Evolutionary conservation across 2,329 filamentous ascomycete genomes (phyloP).

Genomic region (Chaetomiaceae sp.): DNA sequence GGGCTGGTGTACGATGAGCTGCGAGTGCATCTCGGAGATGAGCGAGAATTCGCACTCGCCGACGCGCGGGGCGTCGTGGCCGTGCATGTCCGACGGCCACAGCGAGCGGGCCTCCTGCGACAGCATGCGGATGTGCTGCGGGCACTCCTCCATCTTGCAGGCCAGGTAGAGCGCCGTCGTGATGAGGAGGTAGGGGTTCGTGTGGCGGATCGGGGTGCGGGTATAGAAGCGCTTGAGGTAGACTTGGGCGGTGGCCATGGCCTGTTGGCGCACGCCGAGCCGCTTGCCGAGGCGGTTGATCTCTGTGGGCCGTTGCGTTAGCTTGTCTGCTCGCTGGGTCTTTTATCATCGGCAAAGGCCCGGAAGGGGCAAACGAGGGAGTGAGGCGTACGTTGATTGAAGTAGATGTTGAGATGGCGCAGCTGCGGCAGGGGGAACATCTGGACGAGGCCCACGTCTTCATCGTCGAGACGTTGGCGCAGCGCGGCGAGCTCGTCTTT

Average conservation of each 20-base stretch:
- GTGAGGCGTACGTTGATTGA: constrained; percentile 69
- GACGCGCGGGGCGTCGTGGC: constrained; percentile 73
- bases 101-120: constrained; percentile 79
- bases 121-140: constrained; percentile 90
- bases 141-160: constrained; percentile 96
- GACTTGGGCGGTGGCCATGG: constrained; percentile 86
- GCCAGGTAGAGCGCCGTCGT: constrained; percentile 93
- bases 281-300: constrained; percentile 79
- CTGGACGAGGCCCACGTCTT: constrained; percentile 67
- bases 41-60: constrained; percentile 92
- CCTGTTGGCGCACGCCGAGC: constrained; percentile 81
- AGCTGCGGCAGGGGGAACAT: constrained; percentile 78
- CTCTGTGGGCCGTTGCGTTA: constrained; percentile 45
- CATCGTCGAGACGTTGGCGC: constrained; percentile 71
- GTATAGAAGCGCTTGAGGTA: constrained; percentile 94
- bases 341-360: no score
- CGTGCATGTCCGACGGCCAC: constrained; percentile 72
- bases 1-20: constrained; percentile 85
- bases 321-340: background rate
- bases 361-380: background rate
- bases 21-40: constrained; percentile 85
- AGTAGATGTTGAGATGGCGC: constrained; percentile 82
- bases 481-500: constrained; percentile 72
- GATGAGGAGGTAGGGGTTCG: constrained; percentile 88
- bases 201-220: constrained; percentile 83